Conservation (phyloP, 225 moss, liverwort and hornwort genomes). For the Physcomitrellopsis africana region DNA sequence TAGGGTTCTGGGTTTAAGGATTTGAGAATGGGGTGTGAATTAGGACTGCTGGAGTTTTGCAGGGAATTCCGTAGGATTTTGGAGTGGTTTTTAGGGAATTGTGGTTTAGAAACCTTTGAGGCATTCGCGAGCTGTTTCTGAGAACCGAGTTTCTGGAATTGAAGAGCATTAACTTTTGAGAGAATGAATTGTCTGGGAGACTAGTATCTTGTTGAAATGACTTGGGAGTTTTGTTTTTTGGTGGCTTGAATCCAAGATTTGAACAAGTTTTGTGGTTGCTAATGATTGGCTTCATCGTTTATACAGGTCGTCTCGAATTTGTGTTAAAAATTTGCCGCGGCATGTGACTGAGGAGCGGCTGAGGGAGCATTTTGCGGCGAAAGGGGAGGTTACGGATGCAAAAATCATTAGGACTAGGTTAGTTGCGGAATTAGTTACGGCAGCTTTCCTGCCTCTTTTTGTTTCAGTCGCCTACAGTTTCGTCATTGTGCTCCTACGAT, state of each 20-base stretch:
- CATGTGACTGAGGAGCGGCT: constrained; percentile 86
- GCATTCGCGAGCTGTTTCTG: constrained; percentile 14
- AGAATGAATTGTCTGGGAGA: neutral
- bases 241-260: neutral
- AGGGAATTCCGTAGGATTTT: neutral
- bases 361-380: constrained; percentile 83
- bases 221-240: neutral
- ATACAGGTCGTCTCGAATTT: constrained; percentile 88
- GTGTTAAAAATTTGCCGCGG: constrained; percentile 93
- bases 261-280: neutral
- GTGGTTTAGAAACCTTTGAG: neutral
- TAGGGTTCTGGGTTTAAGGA: constrained; percentile 29
- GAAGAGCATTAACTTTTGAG: neutral
- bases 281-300: neutral
- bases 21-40: too few species aligned
- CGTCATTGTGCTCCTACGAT: neutral
- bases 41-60: too few species aligned
- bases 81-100: neutral
- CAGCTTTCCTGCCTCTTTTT: neutral
- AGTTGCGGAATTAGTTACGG: neutral
- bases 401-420: constrained; percentile 92
- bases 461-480: neutral
- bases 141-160: neutral
- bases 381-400: constrained; percentile 97
- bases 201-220: too few species aligned